These are phyloP conservation scores for Dictyostelium purpureum DNA, from an alignment of 78 protist genomes.

Conservation along the genomic window DNA sequence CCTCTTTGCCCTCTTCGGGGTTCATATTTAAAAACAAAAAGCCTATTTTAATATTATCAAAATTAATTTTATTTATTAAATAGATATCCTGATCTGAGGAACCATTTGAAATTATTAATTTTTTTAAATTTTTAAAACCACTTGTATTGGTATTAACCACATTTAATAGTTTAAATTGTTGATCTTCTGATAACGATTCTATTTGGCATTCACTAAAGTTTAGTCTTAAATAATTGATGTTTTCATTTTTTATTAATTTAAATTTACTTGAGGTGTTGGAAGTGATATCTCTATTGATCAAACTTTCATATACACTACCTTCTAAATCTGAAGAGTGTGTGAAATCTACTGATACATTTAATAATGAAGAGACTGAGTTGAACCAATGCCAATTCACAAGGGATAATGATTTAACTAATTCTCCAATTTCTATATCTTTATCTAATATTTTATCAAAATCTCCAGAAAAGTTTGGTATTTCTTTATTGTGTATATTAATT, in stretches of 20 bases:
- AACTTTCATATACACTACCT: too few relatives aligned
- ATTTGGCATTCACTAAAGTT: not conserved
- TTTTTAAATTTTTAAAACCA: not conserved
- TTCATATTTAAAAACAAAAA: not conserved
- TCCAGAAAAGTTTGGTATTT: not conserved
- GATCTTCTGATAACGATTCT: not conserved
- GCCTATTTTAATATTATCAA: not conserved
- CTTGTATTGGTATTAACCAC: not conserved
- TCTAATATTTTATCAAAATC: not conserved
- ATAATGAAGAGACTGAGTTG: not conserved
- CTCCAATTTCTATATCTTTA: not conserved
- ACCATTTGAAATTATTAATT: not conserved
- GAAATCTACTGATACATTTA: not conserved
- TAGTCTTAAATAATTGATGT: not conserved
- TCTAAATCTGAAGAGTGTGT: not conserved
- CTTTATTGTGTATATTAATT: not conserved
- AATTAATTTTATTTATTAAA: not conserved
- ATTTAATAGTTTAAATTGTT: too few relatives aligned
- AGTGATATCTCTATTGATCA: too few relatives aligned
- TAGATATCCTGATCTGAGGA: not conserved
- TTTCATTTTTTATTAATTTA: not conserved
- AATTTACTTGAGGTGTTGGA: too few relatives aligned
- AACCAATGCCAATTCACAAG: not conserved
- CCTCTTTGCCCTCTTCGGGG: not conserved
- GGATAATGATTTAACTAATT: not conserved